Conservation (phyloP, 192 early-diverging fungal species). For the Dissophora ornata region DNA sequence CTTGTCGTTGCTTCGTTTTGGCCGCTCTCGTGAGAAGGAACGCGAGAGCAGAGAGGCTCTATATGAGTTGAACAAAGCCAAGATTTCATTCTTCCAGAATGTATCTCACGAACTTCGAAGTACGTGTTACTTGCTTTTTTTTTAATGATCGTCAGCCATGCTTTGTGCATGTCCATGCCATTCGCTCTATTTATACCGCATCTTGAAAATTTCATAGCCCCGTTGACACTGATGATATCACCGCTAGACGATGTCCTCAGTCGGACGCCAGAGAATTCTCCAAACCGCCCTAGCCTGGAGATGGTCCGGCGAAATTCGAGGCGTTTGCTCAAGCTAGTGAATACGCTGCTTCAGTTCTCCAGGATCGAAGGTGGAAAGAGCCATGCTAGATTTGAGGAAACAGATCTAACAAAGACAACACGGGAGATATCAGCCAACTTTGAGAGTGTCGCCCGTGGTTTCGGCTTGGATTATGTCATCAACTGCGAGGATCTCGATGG, state of each 20-base stretch:
- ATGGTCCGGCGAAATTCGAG: slow-evolving; percentile 62
- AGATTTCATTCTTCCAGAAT: slow-evolving; percentile 58
- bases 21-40: slow-evolving; percentile 52
- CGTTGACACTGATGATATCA: slow-evolving; percentile 65
- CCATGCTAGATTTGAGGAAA: slow-evolving; percentile 61
- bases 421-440: slow-evolving; percentile 64
- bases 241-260: slow-evolving; percentile 61
- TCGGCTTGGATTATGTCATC: slow-evolving; percentile 55
- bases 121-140: slow-evolving; percentile 14
- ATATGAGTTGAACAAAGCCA: slow-evolving; percentile 52
- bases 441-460: slow-evolving; percentile 61
- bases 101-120: slow-evolving; percentile 60
- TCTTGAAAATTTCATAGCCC: slow-evolving; percentile 37
- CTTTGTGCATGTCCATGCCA: not conserved
- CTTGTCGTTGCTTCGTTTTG: slow-evolving; percentile 32
- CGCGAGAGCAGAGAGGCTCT: slow-evolving; percentile 40
- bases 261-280: slow-evolving; percentile 25
- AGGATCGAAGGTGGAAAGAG: slow-evolving; percentile 66
- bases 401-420: slow-evolving; percentile 60
- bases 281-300: slow-evolving; percentile 33
- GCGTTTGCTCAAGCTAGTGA: slow-evolving; percentile 67
- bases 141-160: not conserved
- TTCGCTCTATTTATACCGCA: no score
- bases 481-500: slow-evolving; percentile 43
- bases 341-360: slow-evolving; percentile 65